Evolutionary conservation across 2,329 filamentous ascomycete species (phyloP).

Genomic region (Leptosphaerulina australis): DNA sequence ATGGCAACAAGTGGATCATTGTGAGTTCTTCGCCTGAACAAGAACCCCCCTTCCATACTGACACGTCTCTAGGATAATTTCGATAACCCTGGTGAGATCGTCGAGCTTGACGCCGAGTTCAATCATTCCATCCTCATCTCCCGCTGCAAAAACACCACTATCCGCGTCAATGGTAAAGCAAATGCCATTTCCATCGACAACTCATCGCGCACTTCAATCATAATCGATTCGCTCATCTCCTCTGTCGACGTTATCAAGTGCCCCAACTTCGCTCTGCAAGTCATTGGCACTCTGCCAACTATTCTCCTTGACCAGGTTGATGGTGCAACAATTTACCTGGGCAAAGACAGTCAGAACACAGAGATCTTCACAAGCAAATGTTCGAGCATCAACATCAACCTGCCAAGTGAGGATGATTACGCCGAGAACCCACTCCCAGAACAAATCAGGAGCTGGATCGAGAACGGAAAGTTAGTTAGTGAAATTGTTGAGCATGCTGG

Average conservation of each 20-base stretch:
- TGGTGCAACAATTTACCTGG: slow-evolving; percentile 83
- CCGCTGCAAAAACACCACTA: slow-evolving; percentile 86
- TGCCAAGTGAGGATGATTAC: slow-evolving; percentile 78
- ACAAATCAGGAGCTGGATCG: slow-evolving; percentile 83
- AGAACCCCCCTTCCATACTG: background rate
- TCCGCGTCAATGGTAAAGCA: slow-evolving; percentile 89
- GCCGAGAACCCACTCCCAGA: slow-evolving; percentile 86
- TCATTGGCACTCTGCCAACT: slow-evolving; percentile 83
- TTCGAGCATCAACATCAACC: slow-evolving; percentile 82
- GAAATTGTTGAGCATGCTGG: slow-evolving; percentile 97
- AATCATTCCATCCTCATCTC: slow-evolving; percentile 91
- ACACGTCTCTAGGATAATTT: slow-evolving; percentile 76
- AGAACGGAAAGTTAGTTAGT: slow-evolving; percentile 77
- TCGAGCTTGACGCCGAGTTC: slow-evolving; percentile 81
- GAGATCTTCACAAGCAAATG: slow-evolving; percentile 92
- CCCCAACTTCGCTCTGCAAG: slow-evolving; percentile 91
- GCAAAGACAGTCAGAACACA: slow-evolving; percentile 75
- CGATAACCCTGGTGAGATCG: slow-evolving; percentile 72
- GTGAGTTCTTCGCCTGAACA: slow-evolving; percentile 53
- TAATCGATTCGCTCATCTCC: slow-evolving; percentile 88
- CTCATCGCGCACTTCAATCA: slow-evolving; percentile 78
- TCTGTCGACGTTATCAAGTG: slow-evolving; percentile 96
- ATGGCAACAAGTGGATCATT: slow-evolving; percentile 87
- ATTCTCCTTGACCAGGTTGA: slow-evolving; percentile 93
- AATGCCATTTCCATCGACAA: slow-evolving; percentile 98